These are phyloP conservation scores for Raddia guianensis DNA, from an alignment of 176 grass and related monocot genomes.

Conservation along the genomic window DNA sequence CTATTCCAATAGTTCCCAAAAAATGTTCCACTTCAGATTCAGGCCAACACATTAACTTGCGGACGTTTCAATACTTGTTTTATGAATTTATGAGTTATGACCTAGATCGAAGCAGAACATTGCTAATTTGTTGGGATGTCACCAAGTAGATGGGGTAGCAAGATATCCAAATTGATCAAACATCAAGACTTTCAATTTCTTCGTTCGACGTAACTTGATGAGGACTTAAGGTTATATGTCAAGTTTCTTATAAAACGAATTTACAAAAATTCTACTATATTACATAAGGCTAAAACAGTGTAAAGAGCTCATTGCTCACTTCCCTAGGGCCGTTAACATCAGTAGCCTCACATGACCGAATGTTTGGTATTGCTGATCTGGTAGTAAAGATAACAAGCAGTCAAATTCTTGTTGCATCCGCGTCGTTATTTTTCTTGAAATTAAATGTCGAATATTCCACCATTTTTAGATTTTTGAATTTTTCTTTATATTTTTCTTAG, in stretches of 20 bases:
- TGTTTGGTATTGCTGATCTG: not conserved
- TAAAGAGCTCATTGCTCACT: conserved; percentile 19
- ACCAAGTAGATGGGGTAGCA: conserved; percentile 21
- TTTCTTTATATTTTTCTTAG: too few species aligned
- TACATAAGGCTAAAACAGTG: conserved; percentile 11
- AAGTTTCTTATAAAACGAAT: conserved; percentile 15
- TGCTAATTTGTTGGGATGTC: conserved; percentile 33
- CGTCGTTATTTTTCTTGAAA: too few species aligned
- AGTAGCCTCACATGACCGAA: not conserved
- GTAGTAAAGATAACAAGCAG: conserved; percentile 5
- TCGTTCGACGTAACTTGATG: conserved; percentile 7
- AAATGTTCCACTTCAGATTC: conserved; percentile 16
- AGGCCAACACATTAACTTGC: conserved; percentile 6
- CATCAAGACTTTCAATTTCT: conserved; percentile 9
- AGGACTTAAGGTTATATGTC: not conserved
- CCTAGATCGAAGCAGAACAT: conserved; percentile 11
- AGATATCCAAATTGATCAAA: conserved; percentile 18
- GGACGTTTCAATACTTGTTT: conserved; percentile 7
- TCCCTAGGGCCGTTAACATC: conserved; percentile 3
- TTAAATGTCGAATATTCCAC: too few species aligned
- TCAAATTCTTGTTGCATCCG: not conserved
- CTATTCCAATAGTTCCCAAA: not conserved
- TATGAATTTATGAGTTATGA: conserved; percentile 11
- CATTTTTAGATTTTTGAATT: too few species aligned
- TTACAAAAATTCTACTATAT: conserved; percentile 11